Conservation (phyloP, 169 alveolate species). For the Plasmodium adleri region DNA sequence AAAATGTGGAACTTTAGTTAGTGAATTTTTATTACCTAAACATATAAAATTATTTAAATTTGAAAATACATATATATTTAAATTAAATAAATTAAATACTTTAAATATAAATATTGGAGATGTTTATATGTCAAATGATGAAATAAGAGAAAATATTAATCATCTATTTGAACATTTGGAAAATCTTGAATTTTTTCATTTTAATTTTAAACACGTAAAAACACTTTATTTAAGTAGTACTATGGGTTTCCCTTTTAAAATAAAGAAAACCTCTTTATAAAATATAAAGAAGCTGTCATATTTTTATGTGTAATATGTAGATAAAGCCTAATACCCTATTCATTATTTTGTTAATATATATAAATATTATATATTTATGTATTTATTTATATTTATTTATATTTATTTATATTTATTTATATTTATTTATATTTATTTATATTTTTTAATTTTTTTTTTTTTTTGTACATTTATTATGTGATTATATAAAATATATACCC, state of each 20-base stretch:
- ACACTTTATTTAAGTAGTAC: constrained; percentile 58
- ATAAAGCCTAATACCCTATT: too few species aligned
- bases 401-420: too few species aligned
- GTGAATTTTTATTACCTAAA: constrained; percentile 44
- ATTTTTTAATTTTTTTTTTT: too few species aligned
- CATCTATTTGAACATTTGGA: constrained; percentile 58
- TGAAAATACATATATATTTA: constrained; percentile 74
- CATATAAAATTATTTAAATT: constrained; percentile 65
- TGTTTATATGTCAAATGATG: constrained; percentile 85
- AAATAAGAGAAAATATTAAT: constrained; percentile 81
- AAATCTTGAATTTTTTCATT: constrained; percentile 63
- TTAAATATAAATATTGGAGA: constrained; percentile 86
- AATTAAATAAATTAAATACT: constrained; percentile 83
- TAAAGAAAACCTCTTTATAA: constrained; percentile 33
- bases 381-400: too few species aligned
- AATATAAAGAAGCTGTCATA: background rate
- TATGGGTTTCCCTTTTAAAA: constrained; percentile 76
- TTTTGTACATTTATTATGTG: too few species aligned
- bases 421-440: too few species aligned
- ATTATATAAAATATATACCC: too few species aligned
- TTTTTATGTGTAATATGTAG: too few species aligned
- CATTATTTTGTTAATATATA: too few species aligned
- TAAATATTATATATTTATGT: too few species aligned
- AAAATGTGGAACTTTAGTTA: constrained; percentile 81
- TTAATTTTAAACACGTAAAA: constrained; percentile 46